Evolutionary conservation across 345 rosid genomes (phyloP).

Genomic region (Leavenworthia alabamica): DNA sequence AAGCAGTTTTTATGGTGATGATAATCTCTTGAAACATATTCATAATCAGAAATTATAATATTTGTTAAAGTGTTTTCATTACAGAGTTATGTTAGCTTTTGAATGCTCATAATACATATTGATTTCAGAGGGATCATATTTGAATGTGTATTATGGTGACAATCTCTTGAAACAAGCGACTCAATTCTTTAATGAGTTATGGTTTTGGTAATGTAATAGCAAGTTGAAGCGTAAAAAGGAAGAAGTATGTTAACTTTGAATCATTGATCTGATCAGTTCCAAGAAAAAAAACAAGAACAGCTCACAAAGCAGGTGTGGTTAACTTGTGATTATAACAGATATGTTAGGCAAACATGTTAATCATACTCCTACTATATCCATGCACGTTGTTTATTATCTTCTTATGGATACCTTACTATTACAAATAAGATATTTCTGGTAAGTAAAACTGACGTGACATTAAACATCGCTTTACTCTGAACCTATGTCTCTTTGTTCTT

Average conservation of each 20-base stretch:
- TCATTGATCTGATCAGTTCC: too few species aligned
- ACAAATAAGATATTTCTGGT: not conserved
- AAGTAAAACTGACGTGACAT: slow-evolving; percentile 25
- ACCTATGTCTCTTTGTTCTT: slow-evolving; percentile 11
- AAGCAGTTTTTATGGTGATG: too few species aligned
- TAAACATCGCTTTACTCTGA: slow-evolving; percentile 12
- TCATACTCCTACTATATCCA: not conserved
- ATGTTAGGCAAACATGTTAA: slow-evolving; percentile 22
- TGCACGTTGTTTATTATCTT: not conserved
- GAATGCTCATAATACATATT: not conserved
- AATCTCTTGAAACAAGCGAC: not conserved
- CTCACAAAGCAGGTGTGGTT: not conserved
- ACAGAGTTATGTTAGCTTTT: not conserved
- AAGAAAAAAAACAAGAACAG: not conserved
- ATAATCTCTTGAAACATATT: too few species aligned
- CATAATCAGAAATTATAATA: not conserved
- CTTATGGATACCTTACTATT: not conserved
- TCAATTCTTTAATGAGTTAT: not conserved
- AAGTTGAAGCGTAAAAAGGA: not conserved
- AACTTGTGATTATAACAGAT: not conserved
- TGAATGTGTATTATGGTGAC: not conserved
- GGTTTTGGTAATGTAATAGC: not conserved
- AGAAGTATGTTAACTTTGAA: not conserved
- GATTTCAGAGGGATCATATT: not conserved
- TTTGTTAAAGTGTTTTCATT: not conserved